Evolutionary conservation across 805 yeast species (phyloP), one percentile per base, ranked within the genome.

Genomic region (Naumovozyma baii): DNA sequence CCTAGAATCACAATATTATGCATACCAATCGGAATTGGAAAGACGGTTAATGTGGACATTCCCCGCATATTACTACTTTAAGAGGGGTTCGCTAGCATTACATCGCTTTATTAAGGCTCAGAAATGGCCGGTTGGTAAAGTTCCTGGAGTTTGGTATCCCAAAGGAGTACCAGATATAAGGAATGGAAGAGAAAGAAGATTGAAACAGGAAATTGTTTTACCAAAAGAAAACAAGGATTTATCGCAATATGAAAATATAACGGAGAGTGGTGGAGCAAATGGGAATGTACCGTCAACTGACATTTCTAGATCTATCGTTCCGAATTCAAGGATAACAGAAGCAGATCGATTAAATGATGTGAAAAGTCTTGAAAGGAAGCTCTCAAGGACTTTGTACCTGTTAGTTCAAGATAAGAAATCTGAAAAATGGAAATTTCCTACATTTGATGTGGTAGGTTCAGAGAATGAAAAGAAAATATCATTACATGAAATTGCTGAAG

Each of bases 1-100:
- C 41, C 81, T 90, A 50, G 96, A 86, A 51, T 55, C 67, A 43
- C 77, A 78, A 38, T 92, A 80, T 62, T 84, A 82, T 58, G 68
- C 76, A 39, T 92, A 92, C 60, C 95, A 88, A 62, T 74, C 77
- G 38, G 94, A 84, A 59, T 70, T 92, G 40, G 88, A 87, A 69
- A 79, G 79, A 55, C 74, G 97, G 52, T 70, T 92, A 49, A 87
- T 88, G 95, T 87, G 96, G 95, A 87, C 97, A 0, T 92, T 92
- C 62, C 97, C 98, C 4, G 78, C 81, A 51, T 86, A 86, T 74
- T 88, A 78, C 58, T 92, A 88, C 66, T 92, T 80, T 67, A 84
- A 82, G 56, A 80, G 75, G 52, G 97, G 97, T 45, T 81, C 96
- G 1, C 68, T 92, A 45, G 76, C 95, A 3, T 95, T 86, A 59